Conservation (phyloP, 768 basidiomycete genomes). For the Grammothele lineata region DNA sequence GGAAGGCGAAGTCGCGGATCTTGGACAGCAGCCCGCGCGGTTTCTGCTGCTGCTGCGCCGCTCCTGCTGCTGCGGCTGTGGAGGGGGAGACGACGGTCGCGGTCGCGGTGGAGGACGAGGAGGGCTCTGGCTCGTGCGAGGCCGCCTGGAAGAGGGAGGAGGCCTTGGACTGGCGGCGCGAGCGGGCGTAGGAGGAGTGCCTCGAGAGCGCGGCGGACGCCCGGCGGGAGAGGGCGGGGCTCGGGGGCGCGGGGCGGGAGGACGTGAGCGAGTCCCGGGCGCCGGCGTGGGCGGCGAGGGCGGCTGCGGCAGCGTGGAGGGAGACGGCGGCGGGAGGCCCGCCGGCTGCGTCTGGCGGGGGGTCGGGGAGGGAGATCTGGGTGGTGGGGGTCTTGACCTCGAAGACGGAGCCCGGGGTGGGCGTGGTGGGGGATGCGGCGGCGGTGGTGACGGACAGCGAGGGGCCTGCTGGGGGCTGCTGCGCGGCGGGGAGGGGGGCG, state of each 20-base stretch:
- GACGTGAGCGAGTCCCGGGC: constrained; percentile 35
- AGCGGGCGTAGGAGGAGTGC: constrained; percentile 29
- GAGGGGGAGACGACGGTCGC: not conserved
- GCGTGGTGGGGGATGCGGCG: constrained; percentile 17
- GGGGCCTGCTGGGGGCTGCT: not conserved
- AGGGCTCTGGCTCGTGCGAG: constrained; percentile 35
- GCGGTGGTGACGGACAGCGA: constrained; percentile 3
- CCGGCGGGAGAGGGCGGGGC: constrained; percentile 49
- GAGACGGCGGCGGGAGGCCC: constrained; percentile 5
- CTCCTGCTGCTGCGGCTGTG: not conserved
- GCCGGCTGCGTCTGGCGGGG: constrained; percentile 10
- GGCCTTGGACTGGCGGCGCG: constrained; percentile 33
- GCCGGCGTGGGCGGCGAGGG: constrained; percentile 26
- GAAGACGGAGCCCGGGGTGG: constrained; percentile 17
- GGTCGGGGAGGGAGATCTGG: constrained; percentile 23
- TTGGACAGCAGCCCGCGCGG: constrained; percentile 29
- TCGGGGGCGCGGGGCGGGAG: constrained; percentile 58
- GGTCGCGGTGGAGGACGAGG: constrained; percentile 15
- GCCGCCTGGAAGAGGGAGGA: constrained; percentile 33
- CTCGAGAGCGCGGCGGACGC: constrained; percentile 31
- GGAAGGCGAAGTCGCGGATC: constrained; percentile 49
- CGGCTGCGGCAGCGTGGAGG: constrained; percentile 20
- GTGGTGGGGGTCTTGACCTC: constrained; percentile 15
- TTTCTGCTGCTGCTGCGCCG: constrained; percentile 10
- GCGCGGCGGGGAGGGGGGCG: not conserved